Conservation (phyloP, 208 protist genomes). For the Trypanosoma platydactyli region DNA sequence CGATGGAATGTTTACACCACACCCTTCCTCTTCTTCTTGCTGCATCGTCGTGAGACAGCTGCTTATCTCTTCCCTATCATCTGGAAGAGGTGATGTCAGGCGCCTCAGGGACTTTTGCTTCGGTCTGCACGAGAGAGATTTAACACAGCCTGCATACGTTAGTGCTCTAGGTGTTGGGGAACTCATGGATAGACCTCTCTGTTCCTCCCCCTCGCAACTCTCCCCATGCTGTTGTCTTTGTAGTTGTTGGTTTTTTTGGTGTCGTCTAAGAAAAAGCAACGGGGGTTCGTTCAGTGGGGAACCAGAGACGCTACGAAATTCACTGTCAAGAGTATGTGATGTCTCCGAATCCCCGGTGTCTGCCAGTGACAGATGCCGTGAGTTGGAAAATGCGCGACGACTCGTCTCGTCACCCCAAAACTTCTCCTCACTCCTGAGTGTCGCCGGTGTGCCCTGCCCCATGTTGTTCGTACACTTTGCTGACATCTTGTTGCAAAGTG, state of each 20-base stretch:
- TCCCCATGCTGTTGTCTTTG: not conserved
- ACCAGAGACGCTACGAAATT: too few species aligned
- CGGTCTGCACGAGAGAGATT: not conserved
- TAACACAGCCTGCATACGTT: not conserved
- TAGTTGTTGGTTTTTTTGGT: not conserved
- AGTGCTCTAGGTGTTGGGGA: conserved; percentile 4
- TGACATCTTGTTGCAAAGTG: too few species aligned
- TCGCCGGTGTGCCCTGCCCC: too few species aligned
- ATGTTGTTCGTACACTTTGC: too few species aligned
- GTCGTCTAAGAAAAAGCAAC: not conserved
- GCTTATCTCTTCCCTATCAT: not conserved
- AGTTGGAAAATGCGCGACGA: too few species aligned
- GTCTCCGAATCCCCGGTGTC: too few species aligned
- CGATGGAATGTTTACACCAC: not conserved
- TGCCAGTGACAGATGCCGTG: too few species aligned
- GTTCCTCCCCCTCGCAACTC: too few species aligned
- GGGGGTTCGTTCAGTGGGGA: too few species aligned
- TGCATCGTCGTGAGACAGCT: not conserved
- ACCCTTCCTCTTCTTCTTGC: not conserved
- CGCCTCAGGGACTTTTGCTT: not conserved
- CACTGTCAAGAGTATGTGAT: too few species aligned
- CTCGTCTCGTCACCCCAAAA: too few species aligned
- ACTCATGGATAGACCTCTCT: not conserved
- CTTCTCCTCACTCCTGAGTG: too few species aligned
- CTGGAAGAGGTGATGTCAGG: conserved; percentile 15